Conservation (phyloP, 1,139 yeast genomes). For the Yamadazyma spencermartinsiae region DNA sequence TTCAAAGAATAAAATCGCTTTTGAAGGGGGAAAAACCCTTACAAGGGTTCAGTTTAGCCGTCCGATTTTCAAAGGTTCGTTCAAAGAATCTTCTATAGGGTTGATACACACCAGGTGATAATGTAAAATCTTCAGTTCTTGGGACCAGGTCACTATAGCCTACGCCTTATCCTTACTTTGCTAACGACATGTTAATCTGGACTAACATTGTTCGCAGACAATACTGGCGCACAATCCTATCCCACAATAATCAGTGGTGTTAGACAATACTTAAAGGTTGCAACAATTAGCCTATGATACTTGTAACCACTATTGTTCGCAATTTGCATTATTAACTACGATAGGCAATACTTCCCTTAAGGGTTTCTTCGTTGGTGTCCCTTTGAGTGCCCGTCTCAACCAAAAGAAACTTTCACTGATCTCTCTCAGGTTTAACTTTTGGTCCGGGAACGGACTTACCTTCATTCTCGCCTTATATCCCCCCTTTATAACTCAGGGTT, state of each 20-base stretch:
- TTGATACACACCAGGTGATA: no score
- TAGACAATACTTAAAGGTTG: not conserved
- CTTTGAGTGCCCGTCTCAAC: not conserved
- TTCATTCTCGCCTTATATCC: not conserved
- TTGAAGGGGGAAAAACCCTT: no score
- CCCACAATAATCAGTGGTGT: no score
- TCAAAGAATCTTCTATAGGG: no score
- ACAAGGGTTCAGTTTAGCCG: no score
- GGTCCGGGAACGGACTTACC: not conserved
- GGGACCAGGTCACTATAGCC: no score
- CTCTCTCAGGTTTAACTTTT: not conserved
- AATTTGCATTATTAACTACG: constrained; percentile 1
- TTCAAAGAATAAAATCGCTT: no score
- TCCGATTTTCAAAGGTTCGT: no score
- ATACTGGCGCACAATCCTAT: no score
- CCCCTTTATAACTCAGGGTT: not conserved
- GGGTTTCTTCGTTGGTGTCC: no score
- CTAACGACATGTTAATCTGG: not conserved
- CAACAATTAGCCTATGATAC: not conserved
- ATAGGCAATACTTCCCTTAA: not conserved
- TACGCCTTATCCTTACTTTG: not conserved
- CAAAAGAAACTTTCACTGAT: not conserved
- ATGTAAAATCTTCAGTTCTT: no score
- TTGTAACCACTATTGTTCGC: not conserved
- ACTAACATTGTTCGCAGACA: not conserved